Evolutionary conservation across 306 rosid species (phyloP).

Genomic region (Abrus pulchellus): DNA sequence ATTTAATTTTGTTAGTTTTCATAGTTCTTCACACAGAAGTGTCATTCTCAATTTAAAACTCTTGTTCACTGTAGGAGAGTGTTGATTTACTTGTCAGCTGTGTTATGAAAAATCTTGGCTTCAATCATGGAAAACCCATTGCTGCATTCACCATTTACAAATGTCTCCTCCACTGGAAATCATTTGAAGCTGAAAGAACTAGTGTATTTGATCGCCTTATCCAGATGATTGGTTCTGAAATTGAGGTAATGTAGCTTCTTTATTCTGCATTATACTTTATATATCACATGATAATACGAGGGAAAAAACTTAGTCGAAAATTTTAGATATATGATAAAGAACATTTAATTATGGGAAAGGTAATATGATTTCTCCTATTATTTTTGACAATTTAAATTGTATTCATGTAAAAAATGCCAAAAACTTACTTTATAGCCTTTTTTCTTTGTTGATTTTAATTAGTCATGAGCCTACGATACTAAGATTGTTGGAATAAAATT

Average conservation of each 20-base stretch:
- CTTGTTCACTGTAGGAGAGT: constrained; percentile 67
- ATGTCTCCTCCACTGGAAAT: constrained; percentile 90
- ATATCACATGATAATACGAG: constrained; percentile 1
- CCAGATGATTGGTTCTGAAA: constrained; percentile 89
- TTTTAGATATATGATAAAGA: constrained; percentile 3
- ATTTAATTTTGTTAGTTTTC: constrained; percentile 24
- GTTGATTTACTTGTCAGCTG: constrained; percentile 86
- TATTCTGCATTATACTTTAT: constrained; percentile 15
- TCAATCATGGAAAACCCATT: constrained; percentile 80
- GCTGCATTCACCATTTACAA: constrained; percentile 87
- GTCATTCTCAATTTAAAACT: constrained; percentile 34
- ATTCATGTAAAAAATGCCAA: background rate
- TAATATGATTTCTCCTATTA: background rate
- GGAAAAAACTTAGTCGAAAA: background rate
- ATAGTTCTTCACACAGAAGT: constrained; percentile 21
- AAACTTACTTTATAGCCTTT: background rate
- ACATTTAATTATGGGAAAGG: constrained; percentile 24
- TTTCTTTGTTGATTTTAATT: background rate
- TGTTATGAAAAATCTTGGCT: constrained; percentile 79
- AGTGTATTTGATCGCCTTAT: constrained; percentile 92
- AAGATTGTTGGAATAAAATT: no score
- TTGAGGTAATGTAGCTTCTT: constrained; percentile 65
- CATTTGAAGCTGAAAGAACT: constrained; percentile 92
- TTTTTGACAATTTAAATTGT: background rate
- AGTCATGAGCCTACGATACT: background rate